These are phyloP conservation scores for Pisolithus microcarpus DNA, from an alignment of 768 basidiomycete genomes.

Conservation along the genomic window DNA sequence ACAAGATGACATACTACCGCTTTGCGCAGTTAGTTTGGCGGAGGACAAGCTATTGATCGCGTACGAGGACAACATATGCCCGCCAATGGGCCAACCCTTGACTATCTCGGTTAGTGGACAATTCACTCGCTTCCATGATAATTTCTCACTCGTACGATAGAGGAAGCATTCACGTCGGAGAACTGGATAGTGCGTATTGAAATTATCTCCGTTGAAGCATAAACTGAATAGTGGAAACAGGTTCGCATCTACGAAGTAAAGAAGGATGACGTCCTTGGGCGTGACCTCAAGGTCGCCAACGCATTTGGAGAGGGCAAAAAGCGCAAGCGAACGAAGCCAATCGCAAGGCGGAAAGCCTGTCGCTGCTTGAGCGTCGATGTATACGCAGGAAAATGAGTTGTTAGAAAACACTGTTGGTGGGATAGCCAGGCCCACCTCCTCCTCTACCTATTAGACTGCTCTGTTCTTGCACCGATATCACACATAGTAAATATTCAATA, in stretches of 20 bases:
- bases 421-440: not conserved
- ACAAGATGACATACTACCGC: constrained; percentile 98
- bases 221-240: constrained; percentile 26
- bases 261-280: constrained; percentile 85
- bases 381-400: not conserved
- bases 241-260: constrained; percentile 93
- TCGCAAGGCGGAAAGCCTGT: constrained; percentile 47
- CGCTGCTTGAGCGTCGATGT: constrained; percentile 9
- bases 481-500: no score
- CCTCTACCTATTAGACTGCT: no score
- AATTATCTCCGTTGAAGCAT: not conserved
- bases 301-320: constrained; percentile 85
- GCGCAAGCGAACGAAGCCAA: constrained; percentile 73
- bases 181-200: constrained; percentile 86
- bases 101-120: constrained; percentile 68
- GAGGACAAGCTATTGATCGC: constrained; percentile 66
- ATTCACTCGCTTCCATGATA: constrained; percentile 1
- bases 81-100: constrained; percentile 66
- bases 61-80: constrained; percentile 87
- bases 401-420: not conserved
- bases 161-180: constrained; percentile 98
- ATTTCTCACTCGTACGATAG: constrained; percentile 31
- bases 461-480: no score
- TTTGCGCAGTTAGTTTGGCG: constrained; percentile 86
- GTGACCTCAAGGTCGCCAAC: constrained; percentile 83